Evolutionary conservation across 2,329 filamentous ascomycete genomes (phyloP).

Genomic region (Aspergillus sp.): DNA sequence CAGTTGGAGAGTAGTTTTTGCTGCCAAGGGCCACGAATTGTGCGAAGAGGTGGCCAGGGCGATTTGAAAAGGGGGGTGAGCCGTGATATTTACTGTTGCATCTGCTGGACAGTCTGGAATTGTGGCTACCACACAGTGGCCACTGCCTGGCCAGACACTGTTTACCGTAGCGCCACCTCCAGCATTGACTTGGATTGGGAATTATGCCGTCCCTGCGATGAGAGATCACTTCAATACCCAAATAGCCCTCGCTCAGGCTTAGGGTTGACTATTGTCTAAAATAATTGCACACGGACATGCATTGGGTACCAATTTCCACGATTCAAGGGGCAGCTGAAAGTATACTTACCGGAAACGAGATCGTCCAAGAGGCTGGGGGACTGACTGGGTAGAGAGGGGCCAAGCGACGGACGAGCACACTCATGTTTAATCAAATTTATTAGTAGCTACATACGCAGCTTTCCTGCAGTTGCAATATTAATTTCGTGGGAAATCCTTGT

Average conservation of each 20-base stretch:
- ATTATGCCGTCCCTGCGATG: background rate
- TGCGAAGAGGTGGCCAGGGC: background rate
- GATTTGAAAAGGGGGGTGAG: background rate
- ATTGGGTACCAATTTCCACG: conserved; percentile 3
- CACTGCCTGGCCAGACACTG: background rate
- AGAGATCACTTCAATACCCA: background rate
- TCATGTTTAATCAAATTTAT: conserved; percentile 1
- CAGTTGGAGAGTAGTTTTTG: background rate
- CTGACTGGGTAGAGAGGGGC: conserved; percentile 5
- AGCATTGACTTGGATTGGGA: background rate
- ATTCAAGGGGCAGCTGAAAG: conserved; percentile 10
- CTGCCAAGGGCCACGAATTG: background rate
- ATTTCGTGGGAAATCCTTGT: background rate
- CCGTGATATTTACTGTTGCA: background rate
- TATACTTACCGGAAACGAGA: conserved; percentile 12
- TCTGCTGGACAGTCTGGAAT: background rate
- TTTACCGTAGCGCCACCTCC: background rate
- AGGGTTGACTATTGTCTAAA: background rate
- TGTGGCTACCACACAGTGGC: background rate
- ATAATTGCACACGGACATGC: background rate
- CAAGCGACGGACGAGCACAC: conserved; percentile 6
- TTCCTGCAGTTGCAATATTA: background rate
- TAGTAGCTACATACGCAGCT: conserved; percentile 1
- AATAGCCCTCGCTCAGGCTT: background rate
- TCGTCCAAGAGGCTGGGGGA: conserved; percentile 17